Percentiles rank a stretch among this genome's conserved stretches.
Evolutionary conservation across 73 alveolate genomes (phyloP).

Genomic region (Urostyla sp.): DNA sequence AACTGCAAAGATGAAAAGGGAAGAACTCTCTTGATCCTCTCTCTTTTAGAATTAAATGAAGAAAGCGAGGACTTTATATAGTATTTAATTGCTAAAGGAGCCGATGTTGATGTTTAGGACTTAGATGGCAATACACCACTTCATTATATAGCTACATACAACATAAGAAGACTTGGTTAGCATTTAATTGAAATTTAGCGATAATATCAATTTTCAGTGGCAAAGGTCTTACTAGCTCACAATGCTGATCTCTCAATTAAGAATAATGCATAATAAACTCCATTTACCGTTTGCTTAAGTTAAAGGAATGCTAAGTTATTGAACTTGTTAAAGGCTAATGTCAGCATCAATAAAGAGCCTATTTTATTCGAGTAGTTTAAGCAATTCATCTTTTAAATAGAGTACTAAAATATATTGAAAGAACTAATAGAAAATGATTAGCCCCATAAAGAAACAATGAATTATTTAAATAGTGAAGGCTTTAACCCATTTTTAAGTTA

Average conservation of each 20-base stretch:
- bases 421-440: constrained; percentile 63
- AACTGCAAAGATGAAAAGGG: constrained; percentile 96
- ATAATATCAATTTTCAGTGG: constrained; percentile 55
- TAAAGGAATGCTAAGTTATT: constrained; percentile 59
- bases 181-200: too few species aligned
- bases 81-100: constrained; percentile 85
- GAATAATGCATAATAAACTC: constrained; percentile 76
- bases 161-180: constrained; percentile 49
- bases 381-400: constrained; percentile 6
- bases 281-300: constrained; percentile 66
- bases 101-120: constrained; percentile 93
- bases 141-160: constrained; percentile 80
- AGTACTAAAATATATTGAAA: constrained; percentile 61
- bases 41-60: constrained; percentile 73
- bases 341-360: constrained; percentile 40
- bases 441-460: constrained; percentile 68
- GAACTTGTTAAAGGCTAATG: constrained; percentile 42
- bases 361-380: constrained; percentile 20
- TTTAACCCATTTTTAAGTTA: constrained; percentile 78
- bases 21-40: constrained; percentile 87
- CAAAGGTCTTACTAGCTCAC: constrained; percentile 62
- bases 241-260: constrained; percentile 81
- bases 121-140: constrained; percentile 88
- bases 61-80: constrained; percentile 81
- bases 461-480: constrained; percentile 80